Conservation (phyloP, 192 early-diverging fungal genomes). For the Umbelopsis sp. region DNA sequence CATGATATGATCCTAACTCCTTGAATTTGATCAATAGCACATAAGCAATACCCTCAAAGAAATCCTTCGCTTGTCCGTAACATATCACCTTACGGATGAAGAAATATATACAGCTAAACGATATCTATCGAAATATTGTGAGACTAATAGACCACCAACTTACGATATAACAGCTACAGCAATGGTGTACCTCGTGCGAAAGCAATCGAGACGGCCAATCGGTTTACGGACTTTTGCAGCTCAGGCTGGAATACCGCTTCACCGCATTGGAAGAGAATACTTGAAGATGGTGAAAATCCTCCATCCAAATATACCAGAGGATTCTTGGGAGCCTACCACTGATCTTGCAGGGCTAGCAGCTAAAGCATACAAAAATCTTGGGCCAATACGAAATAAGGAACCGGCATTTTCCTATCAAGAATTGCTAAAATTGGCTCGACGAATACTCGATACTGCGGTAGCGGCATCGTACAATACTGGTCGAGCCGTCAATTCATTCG, state of each 20-base stretch:
- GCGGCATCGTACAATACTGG: not conserved
- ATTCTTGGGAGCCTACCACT: not conserved
- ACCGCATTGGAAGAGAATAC: not conserved
- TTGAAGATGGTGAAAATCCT: not conserved
- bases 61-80: too few relatives aligned
- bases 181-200: not conserved
- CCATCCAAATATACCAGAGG: too few relatives aligned
- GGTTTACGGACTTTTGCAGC: not conserved
- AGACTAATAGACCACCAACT: not conserved
- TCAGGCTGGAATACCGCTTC: not conserved
- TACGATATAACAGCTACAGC: not conserved
- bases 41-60: too few relatives aligned
- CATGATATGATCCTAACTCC: too few relatives aligned
- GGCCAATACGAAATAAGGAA: not conserved
- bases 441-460: not conserved
- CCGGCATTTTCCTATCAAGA: not conserved
- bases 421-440: not conserved
- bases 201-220: not conserved
- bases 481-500: not conserved
- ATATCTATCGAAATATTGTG: not conserved
- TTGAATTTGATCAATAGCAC: too few relatives aligned
- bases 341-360: not conserved
- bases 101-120: too few relatives aligned
- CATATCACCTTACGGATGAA: too few relatives aligned
- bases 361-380: not conserved